phyloP scores from a whole-genome alignment of 176 grass and related monocot genomes.

The Ampelocalamus luodianensis region DNA sequence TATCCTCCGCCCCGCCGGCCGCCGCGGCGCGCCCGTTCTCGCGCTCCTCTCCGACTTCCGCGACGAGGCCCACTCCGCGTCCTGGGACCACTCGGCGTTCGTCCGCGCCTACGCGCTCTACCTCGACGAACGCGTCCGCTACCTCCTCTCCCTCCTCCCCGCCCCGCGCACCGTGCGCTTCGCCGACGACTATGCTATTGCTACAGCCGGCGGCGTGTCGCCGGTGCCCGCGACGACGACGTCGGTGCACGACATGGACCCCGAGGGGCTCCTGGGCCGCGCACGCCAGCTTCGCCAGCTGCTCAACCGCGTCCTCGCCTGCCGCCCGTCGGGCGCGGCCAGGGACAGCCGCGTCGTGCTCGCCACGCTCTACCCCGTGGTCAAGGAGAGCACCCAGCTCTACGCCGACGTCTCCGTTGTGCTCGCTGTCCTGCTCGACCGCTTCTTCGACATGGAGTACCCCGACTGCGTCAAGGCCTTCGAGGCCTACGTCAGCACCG shows the following conservation, averaged over 20 bases:
- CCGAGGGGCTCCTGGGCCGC: conserved; percentile 53
- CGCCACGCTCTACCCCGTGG: conserved; percentile 33
- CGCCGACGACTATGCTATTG: background rate
- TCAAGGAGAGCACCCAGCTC: conserved; percentile 64
- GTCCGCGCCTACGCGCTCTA: conserved; percentile 76
- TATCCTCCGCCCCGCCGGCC: conserved; percentile 42
- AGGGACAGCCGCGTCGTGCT: conserved; percentile 60
- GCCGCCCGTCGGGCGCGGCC: conserved; percentile 64
- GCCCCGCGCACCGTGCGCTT: conserved; percentile 37
- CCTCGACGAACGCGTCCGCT: conserved; percentile 69
- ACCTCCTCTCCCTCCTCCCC: conserved; percentile 49
- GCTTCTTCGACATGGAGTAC: conserved; percentile 90
- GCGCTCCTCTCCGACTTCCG: conserved; percentile 68
- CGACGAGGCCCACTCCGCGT: conserved; percentile 81
- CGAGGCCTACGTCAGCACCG: conserved; percentile 58
- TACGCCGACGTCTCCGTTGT: conserved; percentile 56
- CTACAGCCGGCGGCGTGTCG: background rate
- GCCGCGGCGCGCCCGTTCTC: conserved; percentile 52
- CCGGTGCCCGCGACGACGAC: background rate
- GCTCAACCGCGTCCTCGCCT: conserved; percentile 62
- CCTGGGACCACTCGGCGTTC: conserved; percentile 81
- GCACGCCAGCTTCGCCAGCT: conserved; percentile 63
- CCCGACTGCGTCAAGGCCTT: conserved; percentile 69
- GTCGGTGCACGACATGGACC: conserved; percentile 58
- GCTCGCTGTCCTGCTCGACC: conserved; percentile 63